phyloP scores from a whole-genome alignment of 2,329 filamentous ascomycete genomes.

The Simplicillium sp. region DNA sequence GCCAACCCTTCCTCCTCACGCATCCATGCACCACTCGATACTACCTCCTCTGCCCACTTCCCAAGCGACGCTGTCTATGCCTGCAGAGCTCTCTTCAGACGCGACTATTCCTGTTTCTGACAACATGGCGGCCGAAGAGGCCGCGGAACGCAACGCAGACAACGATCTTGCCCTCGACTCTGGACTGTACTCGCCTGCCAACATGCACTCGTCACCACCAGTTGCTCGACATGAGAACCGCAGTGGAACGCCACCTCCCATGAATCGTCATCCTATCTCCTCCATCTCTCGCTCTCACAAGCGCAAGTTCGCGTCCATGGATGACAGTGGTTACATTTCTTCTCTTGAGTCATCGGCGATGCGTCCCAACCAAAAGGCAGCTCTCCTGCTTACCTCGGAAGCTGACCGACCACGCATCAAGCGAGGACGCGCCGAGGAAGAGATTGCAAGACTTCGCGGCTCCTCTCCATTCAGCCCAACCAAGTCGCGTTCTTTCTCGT shows the following conservation, averaged over 20 bases:
- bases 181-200: slow-evolving; percentile 59
- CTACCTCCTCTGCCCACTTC: slow-evolving; percentile 30
- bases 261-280: slow-evolving; percentile 48
- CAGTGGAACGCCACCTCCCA: slow-evolving; percentile 69
- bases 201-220: slow-evolving; percentile 87
- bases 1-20: slow-evolving; percentile 37
- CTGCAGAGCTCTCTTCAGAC: slow-evolving; percentile 63
- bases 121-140: slow-evolving; percentile 43
- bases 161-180: slow-evolving; percentile 28
- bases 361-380: slow-evolving; percentile 54
- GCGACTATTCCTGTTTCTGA: slow-evolving; percentile 69
- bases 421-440: slow-evolving; percentile 86
- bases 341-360: slow-evolving; percentile 86
- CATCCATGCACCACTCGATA: slow-evolving; percentile 23
- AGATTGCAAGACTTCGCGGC: slow-evolving; percentile 84
- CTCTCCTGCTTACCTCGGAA: slow-evolving; percentile 63
- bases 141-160: slow-evolving; percentile 31
- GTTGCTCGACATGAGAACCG: slow-evolving; percentile 52
- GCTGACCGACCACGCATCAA: slow-evolving; percentile 72
- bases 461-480: slow-evolving; percentile 91
- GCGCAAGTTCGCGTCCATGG: slow-evolving; percentile 70
- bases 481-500: slow-evolving; percentile 49
- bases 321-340: slow-evolving; percentile 94
- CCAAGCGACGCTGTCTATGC: slow-evolving; percentile 25
- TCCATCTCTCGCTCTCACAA: slow-evolving; percentile 61